Conservation (phyloP, 106 monocot genomes). For the Dendrobium officinale region DNA sequence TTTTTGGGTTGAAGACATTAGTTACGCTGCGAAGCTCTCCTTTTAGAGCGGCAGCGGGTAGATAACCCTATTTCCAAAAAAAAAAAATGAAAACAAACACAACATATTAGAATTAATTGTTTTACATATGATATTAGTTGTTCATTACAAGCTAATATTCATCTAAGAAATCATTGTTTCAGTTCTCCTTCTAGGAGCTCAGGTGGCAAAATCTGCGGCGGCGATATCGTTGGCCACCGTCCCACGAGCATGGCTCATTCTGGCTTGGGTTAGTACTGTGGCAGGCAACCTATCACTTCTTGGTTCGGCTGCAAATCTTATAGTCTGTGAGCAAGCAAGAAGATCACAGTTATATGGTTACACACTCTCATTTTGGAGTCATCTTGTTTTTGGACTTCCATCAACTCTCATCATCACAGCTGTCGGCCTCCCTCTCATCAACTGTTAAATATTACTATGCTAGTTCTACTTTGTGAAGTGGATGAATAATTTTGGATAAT, state of each 20-base stretch:
- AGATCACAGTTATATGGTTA: constrained; percentile 31
- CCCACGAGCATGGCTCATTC: constrained; percentile 50
- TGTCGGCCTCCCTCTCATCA: constrained; percentile 41
- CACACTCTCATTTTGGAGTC: constrained; percentile 49
- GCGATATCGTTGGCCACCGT: constrained; percentile 36
- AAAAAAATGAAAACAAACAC: too few relatives aligned
- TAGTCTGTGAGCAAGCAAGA: constrained; percentile 66
- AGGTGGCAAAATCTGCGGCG: constrained; percentile 59
- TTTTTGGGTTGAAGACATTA: too few relatives aligned
- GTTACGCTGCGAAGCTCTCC: too few relatives aligned
- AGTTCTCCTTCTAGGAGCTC: constrained; percentile 65
- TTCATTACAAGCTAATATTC: not conserved
- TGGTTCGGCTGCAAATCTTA: constrained; percentile 68
- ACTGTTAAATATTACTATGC: not conserved
- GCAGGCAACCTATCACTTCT: constrained; percentile 64
- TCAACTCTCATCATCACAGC: constrained; percentile 46
- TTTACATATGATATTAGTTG: not conserved
- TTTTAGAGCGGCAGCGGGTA: too few relatives aligned
- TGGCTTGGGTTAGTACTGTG: constrained; percentile 18
- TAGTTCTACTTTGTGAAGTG: not conserved
- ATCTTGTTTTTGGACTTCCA: constrained; percentile 52
- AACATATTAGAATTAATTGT: not conserved
- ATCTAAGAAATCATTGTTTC: not conserved
- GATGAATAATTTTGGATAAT: not conserved
- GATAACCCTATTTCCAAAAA: too few relatives aligned